Conservation (phyloP, 2,329 filamentous ascomycete genomes). For the Penicillium sclerotiorum region DNA sequence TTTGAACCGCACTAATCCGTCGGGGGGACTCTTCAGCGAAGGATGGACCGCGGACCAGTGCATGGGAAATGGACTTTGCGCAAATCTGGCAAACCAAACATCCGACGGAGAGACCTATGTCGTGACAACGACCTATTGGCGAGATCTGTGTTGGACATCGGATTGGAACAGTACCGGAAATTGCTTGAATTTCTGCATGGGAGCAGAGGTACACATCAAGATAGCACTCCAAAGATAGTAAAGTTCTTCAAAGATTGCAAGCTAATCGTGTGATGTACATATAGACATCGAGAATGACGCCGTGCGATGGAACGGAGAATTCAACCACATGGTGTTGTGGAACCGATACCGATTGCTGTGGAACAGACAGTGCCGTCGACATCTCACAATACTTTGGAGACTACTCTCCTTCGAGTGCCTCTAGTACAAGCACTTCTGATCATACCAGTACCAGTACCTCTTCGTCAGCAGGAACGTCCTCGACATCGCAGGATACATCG, state of each 20-base stretch:
- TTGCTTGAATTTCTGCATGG: constrained; percentile 1
- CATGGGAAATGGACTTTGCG: constrained; percentile 2
- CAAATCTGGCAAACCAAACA: neutral
- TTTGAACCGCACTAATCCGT: constrained; percentile 3
- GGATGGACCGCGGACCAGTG: constrained; percentile 2
- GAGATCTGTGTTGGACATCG: neutral
- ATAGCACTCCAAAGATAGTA: neutral
- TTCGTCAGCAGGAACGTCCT: no score
- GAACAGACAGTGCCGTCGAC: neutral
- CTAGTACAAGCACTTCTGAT: no score
- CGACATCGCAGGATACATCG: no score
- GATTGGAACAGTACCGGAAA: constrained; percentile 2
- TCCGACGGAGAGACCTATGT: neutral
- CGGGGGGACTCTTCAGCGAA: neutral
- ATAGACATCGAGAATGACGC: neutral
- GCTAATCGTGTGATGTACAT: no score
- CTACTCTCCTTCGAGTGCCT: neutral
- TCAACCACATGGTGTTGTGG: constrained; percentile 6
- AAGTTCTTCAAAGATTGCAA: neutral
- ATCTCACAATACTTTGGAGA: neutral
- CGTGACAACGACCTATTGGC: neutral
- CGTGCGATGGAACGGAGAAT: constrained; percentile 3
- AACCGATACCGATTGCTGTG: neutral
- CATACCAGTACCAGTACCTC: no score
- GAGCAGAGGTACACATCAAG: neutral